Evolutionary conservation across 2,329 filamentous ascomycete genomes (phyloP), one percentile per base, ranked within the genome.

Genomic region (Akanthomyces muscarius): DNA sequence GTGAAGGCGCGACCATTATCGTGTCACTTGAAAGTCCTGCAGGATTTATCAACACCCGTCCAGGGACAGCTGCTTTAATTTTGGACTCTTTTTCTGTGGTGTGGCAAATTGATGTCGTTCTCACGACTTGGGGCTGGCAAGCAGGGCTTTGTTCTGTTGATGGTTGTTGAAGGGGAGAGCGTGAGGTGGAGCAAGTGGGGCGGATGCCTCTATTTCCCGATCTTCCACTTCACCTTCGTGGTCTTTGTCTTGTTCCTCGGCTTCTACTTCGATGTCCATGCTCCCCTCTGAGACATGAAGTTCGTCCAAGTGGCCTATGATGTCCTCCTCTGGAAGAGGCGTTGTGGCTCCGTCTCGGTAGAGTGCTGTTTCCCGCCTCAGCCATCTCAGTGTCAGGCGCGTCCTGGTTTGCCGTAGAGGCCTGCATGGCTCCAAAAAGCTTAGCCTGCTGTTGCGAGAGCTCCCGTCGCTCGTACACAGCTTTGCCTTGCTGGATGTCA

Each of bases 401-500:
- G 13, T 30, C 47, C 25, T 30, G 23, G 14, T 3, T 14, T 7
- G 10, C 11, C n/a, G 16, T 21, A 7, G 42, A 18, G 30, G 36
- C 51, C 16, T 54, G 51, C 8, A 30, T 33, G 21, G 53, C n/a
- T 42, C 45, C 36, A 14, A 21, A 21, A 23, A 38, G 21, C 23
- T n/a, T 56, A 7, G 38, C 5, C 21, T 30, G 38, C n/a, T 42
- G 57, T 60, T 60, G 45, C 2, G 44, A 48, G 25, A 51, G 45
- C 33, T 60, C 45, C 57, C 45, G 52, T 50, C 57, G 42, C 44
- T 41, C 44, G 45, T 51, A 51, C 28, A 47, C 57, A 28, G 57
- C 57, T 28, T 50, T 60, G 3, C 57, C 57, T 50, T 52, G 57
- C 14, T 21, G 30, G 28, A 42, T 41, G 28, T 25, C 57, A 23